Evolutionary conservation across 225 moss, liverwort and hornwort species (phyloP), one percentile per base, ranked within the genome.

Genomic region (Asterella californica): DNA sequence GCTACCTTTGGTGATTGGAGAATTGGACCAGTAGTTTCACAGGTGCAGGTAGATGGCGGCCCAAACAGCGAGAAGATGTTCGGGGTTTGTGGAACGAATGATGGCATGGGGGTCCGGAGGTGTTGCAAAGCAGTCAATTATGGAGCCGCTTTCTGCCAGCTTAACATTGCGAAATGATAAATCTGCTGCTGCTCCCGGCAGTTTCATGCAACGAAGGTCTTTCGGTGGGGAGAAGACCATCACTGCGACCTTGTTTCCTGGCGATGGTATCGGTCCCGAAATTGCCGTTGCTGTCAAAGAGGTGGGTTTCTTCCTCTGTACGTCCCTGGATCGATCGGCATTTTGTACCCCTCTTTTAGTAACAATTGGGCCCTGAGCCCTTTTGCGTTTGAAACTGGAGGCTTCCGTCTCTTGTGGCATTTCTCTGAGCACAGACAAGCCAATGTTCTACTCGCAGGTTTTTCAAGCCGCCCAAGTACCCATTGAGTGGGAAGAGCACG

Each of bases 241-340:
- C 67, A 90, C 91, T 10, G 91, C 84, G 7, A 91, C 93, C 46
- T 83, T 95, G 82, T 95, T 93, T 81, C 95, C 95, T 2, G 93
- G 95, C 47, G 93, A 95, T 80, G 95, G 95, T 71, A 95, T 95
- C 80, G 95, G 95, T 38, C 93, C 93, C 0, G 93, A 95, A 88
- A 95, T 95, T 78, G 84, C 95, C 34, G 37, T 25, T 49, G 78
- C 91, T 6, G 91, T 95, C 12, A 91, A 95, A 80, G 87, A 94
- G 84, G 94, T 95, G 75, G 73, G 62, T 32, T 57, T 36, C 52
- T 17, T 18, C 52, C 15, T 48, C 50, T 29, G 47, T 5, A 30
- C 9, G n/a, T 17, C 17, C 10, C 52, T 50, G 50, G 30, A 21
- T 24, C 52, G 75, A 75, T 75, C 54, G 59, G 57, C 21, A 22